phyloP scores from a whole-genome alignment of 2,329 filamentous ascomycete species.

The Biscogniauxia mediterranea region DNA sequence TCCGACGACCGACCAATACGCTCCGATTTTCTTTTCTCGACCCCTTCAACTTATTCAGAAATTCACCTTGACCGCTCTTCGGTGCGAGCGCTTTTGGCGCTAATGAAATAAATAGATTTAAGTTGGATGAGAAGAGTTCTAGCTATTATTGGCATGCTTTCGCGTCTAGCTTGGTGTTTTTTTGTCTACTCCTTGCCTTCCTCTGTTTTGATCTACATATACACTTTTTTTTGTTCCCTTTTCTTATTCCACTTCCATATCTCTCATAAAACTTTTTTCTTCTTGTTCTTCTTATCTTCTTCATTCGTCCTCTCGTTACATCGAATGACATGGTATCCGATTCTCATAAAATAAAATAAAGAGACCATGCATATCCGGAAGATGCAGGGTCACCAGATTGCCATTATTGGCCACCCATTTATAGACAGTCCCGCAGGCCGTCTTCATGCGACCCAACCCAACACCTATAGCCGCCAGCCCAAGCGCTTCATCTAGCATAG shows the following conservation, averaged over 20 bases:
- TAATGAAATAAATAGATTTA: not conserved
- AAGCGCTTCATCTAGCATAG: slow-evolving; percentile 11
- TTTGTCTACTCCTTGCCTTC: not conserved
- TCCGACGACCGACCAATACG: not conserved
- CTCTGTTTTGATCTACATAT: not conserved
- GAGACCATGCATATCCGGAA: not conserved
- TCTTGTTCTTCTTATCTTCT: not conserved
- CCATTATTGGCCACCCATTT: not conserved
- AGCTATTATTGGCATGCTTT: not conserved
- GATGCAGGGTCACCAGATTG: not conserved
- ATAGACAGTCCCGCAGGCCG: slow-evolving; percentile 1
- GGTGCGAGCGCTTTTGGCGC: not conserved
- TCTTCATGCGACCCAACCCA: slow-evolving; percentile 2
- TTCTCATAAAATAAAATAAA: not conserved
- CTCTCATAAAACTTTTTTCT: not conserved
- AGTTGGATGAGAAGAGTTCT: not conserved
- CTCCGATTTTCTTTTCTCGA: not conserved
- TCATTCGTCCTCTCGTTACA: not conserved
- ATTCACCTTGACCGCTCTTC: not conserved
- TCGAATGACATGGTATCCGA: not conserved
- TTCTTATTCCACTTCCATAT: not conserved
- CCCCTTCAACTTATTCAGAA: too few species aligned
- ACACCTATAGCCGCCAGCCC: not conserved
- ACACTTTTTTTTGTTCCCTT: not conserved
- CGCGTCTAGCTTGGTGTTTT: not conserved